phyloP scores from a whole-genome alignment of 106 monocot species.

The Dioscorea alata region DNA sequence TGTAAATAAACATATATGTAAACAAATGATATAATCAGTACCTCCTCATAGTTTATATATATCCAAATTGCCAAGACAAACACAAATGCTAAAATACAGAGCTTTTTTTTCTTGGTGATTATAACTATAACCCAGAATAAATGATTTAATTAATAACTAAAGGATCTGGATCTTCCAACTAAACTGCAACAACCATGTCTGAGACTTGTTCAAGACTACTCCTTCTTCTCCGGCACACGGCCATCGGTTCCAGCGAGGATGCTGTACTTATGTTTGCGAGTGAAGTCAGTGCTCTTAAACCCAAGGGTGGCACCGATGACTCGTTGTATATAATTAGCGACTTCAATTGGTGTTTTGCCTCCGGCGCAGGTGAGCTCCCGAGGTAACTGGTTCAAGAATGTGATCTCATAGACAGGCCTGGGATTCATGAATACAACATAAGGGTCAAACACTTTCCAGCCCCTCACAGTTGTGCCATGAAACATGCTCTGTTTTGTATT shows the following conservation, averaged over 20 bases:
- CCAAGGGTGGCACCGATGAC: slow-evolving; percentile 2
- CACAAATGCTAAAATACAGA: too few relatives aligned
- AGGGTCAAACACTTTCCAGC: slow-evolving; percentile 26
- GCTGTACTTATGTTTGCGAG: slow-evolving; percentile 7
- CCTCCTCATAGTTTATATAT: too few relatives aligned
- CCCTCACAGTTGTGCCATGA: slow-evolving; percentile 30
- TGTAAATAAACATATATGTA: too few relatives aligned
- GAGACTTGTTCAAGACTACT: background rate
- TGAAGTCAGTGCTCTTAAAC: slow-evolving; percentile 12
- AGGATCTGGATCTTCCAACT: too few relatives aligned
- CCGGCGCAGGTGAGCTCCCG: slow-evolving; percentile 8
- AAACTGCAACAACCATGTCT: too few relatives aligned
- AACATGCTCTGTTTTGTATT: slow-evolving; percentile 43
- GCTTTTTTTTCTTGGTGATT: too few relatives aligned
- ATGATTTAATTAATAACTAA: too few relatives aligned
- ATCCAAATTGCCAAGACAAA: too few relatives aligned
- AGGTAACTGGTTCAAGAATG: slow-evolving; percentile 10
- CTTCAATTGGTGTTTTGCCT: slow-evolving; percentile 7
- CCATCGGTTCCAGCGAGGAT: slow-evolving; percentile 12
- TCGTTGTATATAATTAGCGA: slow-evolving; percentile 9
- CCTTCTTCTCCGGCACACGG: background rate
- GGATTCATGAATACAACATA: slow-evolving; percentile 15
- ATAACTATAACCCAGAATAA: too few relatives aligned
- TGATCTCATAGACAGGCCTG: slow-evolving; percentile 5
- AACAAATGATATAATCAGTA: too few relatives aligned